A percentile compares a stretch with the other conserved stretches of the same genome.
These are phyloP conservation scores for Magnolia officinalis DNA, from an alignment of 164 flowering plant species.

Conservation along the genomic window DNA sequence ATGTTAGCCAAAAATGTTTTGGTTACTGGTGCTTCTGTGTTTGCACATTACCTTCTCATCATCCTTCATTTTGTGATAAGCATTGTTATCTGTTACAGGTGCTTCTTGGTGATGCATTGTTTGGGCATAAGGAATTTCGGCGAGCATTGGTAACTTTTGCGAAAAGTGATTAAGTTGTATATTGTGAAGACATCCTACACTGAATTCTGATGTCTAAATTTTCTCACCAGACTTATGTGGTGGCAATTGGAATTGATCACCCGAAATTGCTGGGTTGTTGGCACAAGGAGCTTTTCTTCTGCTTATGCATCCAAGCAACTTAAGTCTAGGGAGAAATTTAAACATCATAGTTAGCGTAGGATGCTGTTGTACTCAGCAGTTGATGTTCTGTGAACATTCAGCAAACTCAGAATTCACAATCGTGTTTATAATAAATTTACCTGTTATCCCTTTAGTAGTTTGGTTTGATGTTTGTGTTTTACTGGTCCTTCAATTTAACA, in stretches of 20 bases:
- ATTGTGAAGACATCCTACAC: background rate
- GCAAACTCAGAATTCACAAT: background rate
- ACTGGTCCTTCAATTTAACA: background rate
- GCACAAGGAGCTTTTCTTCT: background rate
- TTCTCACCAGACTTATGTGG: background rate
- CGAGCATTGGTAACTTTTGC: constrained; percentile 63
- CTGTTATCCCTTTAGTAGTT: background rate
- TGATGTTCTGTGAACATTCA: background rate
- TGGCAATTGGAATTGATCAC: background rate
- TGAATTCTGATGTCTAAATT: background rate
- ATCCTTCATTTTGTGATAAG: background rate
- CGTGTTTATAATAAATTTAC: background rate
- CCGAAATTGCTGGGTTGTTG: background rate
- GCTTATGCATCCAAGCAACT: background rate
- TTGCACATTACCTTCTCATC: background rate
- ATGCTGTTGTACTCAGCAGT: background rate
- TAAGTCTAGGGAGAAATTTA: background rate
- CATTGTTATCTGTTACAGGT: constrained; percentile 37
- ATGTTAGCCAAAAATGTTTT: too few relatives aligned
- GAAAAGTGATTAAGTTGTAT: background rate
- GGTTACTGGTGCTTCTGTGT: background rate
- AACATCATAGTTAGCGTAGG: background rate
- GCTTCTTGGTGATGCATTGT: constrained; percentile 79
- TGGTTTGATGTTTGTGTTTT: background rate
- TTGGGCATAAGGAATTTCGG: constrained; percentile 68